Conservation (phyloP, 148 eudicot species). For the Camellia lanceoleosa region DNA sequence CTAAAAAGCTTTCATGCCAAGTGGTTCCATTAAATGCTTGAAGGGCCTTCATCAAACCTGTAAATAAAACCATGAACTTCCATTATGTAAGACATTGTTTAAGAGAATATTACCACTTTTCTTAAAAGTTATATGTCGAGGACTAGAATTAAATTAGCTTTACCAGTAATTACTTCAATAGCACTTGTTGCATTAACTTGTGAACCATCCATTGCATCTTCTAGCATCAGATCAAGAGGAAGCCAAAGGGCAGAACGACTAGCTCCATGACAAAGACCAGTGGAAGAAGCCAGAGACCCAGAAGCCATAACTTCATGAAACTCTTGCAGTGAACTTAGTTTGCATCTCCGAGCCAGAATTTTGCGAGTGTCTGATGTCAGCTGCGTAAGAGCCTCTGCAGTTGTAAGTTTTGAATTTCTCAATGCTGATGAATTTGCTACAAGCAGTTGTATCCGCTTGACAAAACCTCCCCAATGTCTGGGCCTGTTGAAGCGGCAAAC, state of each 20-base stretch:
- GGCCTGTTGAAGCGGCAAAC: conserved; percentile 42
- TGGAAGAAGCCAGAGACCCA: conserved; percentile 48
- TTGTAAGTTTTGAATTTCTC: conserved; percentile 45
- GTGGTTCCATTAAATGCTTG: conserved; percentile 67
- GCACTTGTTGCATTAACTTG: conserved; percentile 84
- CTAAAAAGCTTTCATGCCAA: conserved; percentile 86
- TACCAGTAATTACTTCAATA: conserved; percentile 81
- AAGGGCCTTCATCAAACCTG: conserved; percentile 75
- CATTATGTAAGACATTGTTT: background rate
- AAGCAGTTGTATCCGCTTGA: conserved; percentile 59
- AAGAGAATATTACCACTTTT: background rate
- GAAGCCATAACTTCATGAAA: conserved; percentile 32
- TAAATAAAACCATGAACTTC: conserved; percentile 15
- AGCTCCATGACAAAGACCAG: conserved; percentile 55
- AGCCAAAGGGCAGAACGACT: conserved; percentile 80
- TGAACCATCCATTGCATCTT: conserved; percentile 84
- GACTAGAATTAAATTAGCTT: background rate
- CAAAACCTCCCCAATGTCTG: conserved; percentile 58
- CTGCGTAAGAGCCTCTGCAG: conserved; percentile 48
- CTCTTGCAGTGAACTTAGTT: conserved; percentile 36
- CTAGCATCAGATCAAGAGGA: conserved; percentile 83
- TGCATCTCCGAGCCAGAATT: conserved; percentile 29
- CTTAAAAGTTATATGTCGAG: background rate
- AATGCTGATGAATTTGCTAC: conserved; percentile 54
- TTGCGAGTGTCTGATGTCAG: conserved; percentile 42